Percentiles rank a stretch among this genome's conserved stretches.
These are phyloP conservation scores for Orbilia javanica DNA, from an alignment of 2,329 filamentous ascomycete genomes.

Conservation along the genomic window DNA sequence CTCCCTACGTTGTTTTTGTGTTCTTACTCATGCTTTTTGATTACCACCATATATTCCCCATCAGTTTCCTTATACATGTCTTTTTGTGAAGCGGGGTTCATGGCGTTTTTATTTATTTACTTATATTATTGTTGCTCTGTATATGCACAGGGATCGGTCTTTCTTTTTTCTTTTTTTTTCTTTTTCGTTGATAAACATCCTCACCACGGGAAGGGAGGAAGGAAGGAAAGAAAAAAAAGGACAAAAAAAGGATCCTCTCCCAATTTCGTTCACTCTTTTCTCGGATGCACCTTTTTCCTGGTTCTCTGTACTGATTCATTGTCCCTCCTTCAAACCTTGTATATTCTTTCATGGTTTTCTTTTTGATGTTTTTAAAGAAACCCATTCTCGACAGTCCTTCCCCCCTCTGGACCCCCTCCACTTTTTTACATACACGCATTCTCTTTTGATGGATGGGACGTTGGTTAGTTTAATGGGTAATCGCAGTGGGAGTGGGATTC, in stretches of 20 bases:
- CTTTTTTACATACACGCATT: slow-evolving; percentile 10
- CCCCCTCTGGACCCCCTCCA: background rate
- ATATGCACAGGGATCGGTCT: slow-evolving; percentile 30
- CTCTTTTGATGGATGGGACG: slow-evolving; percentile 28
- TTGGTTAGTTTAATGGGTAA: slow-evolving; percentile 8
- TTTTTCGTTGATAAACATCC: slow-evolving; percentile 3
- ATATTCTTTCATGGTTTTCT: slow-evolving; percentile 28
- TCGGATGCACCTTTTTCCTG: background rate
- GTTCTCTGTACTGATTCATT: slow-evolving; percentile 28
- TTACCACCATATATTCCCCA: slow-evolving; percentile 12
- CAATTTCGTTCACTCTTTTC: background rate
- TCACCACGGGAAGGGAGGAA: slow-evolving; percentile 16
- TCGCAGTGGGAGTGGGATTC: slow-evolving; percentile 20
- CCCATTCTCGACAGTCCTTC: slow-evolving; percentile 41
- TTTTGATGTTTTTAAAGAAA: background rate
- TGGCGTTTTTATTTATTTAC: slow-evolving; percentile 34
- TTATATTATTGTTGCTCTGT: slow-evolving; percentile 20
- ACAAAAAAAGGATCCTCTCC: background rate
- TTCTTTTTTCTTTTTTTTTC: background rate
- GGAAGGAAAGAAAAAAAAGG: background rate
- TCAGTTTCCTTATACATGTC: slow-evolving; percentile 27
- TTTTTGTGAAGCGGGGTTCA: slow-evolving; percentile 50
- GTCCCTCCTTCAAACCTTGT: slow-evolving; percentile 29
- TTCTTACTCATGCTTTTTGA: slow-evolving; percentile 14
- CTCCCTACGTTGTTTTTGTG: slow-evolving; percentile 16